Evolutionary conservation across 768 basidiomycete genomes (phyloP), one percentile per base, ranked within the genome.

Genomic region (Leccinum subgranulosum): DNA sequence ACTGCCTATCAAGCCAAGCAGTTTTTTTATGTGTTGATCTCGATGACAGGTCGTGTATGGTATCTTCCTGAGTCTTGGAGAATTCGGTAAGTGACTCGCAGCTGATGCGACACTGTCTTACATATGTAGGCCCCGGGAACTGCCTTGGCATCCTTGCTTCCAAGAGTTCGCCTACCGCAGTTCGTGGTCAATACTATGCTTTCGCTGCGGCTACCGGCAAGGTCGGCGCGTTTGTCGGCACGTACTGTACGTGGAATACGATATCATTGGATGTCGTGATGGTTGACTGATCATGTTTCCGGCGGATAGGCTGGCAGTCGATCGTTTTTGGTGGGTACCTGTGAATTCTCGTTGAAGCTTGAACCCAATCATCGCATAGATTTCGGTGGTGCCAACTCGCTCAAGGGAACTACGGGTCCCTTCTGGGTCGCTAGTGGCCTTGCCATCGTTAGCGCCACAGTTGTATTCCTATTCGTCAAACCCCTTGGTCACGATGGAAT

Each of bases 401-500:
- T 73, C 36, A 79, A 75, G 59, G 88, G 86, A 51, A 86, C 88
- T 67, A 93, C 92, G 0, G 91, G 92, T 19, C 91, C 91, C 14
- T 93, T 93, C 81, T 92, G 87, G 89, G 70, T 93, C 60, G 92
- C 80, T n/a, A 90, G 88, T 62, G 88, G 86, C 78, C 80, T 97
- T 49, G 92, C 92, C 4, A 61, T 96, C 48, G 60, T 93, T 51
- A 91, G 89, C 58, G 94, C 94, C 3, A 21, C 85, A 9, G 74
- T 92, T 61, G 85, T 87, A 0, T 79, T 85, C 62, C 70, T 91
- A 72, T 85, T 90, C 73, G 82, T 97, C 65, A 78, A 76, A 47
- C 91, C 92, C 39, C 78, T 94, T 54, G 75, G 77, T 15, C 82
- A 84, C 31, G 91, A 94, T 58, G 88, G 89, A 33, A 92, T 94